A percentile compares a stretch with the other conserved stretches of the same genome.
These are phyloP conservation scores for Priceomyces castillae DNA, from an alignment of 805 yeast genomes.

Conservation along the genomic window DNA sequence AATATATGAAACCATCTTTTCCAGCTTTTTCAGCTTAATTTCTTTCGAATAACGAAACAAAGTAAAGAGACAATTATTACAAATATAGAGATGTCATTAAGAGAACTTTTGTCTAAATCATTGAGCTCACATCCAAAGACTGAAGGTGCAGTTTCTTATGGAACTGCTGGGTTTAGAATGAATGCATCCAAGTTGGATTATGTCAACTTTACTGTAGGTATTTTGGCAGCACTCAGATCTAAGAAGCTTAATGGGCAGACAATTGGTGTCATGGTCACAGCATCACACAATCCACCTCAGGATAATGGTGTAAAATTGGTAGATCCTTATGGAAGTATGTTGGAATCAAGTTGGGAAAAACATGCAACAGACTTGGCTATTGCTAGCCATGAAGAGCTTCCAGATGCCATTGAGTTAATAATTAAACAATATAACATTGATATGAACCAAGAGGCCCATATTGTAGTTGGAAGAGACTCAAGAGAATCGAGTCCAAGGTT, in stretches of 20 bases:
- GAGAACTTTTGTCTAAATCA: slow-evolving; percentile 3
- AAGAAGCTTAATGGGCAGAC: slow-evolving; percentile 61
- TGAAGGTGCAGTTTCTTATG: slow-evolving; percentile 55
- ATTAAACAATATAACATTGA: slow-evolving; percentile 46
- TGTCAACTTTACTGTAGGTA: slow-evolving; percentile 79
- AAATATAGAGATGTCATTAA: slow-evolving; percentile 3
- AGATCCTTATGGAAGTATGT: slow-evolving; percentile 91
- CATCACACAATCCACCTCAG: slow-evolving; percentile 87
- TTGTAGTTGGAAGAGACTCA: slow-evolving; percentile 82
- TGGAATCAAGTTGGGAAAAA: slow-evolving; percentile 78
- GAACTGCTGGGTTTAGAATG: slow-evolving; percentile 97
- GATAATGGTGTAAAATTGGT: slow-evolving; percentile 94
- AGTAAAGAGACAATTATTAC: neutral
- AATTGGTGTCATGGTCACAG: slow-evolving; percentile 96
- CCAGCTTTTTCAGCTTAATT: neutral
- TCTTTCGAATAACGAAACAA: neutral
- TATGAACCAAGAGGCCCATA: slow-evolving; percentile 39
- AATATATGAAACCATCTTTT: neutral
- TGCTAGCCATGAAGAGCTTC: slow-evolving; percentile 47
- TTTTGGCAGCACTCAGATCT: slow-evolving; percentile 83
- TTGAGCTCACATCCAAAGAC: slow-evolving; percentile 45
- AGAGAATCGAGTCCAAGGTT: slow-evolving; percentile 78
- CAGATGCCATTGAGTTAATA: slow-evolving; percentile 34
- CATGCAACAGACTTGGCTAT: slow-evolving; percentile 82
- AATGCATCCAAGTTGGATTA: slow-evolving; percentile 68